Evolutionary conservation across 768 basidiomycete species (phyloP).

Genomic region (Leucosporidium creatinivorum): DNA sequence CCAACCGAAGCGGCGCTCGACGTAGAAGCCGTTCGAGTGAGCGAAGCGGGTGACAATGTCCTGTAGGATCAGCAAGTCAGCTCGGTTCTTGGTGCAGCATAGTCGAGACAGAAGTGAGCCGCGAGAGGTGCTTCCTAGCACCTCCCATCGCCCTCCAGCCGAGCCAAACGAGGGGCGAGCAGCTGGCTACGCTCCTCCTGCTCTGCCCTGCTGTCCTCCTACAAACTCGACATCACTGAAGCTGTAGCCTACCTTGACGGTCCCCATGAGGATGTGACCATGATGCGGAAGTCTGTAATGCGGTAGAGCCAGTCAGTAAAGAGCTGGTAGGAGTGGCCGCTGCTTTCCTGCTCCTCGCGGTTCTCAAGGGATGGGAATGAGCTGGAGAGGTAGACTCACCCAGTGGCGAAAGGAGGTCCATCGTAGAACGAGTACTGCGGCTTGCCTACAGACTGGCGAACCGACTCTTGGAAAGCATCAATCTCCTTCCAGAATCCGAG

Average conservation of each 20-base stretch:
- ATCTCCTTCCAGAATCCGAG: conserved; percentile 89
- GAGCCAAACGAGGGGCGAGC: too few relatives aligned
- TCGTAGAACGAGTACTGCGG: conserved; percentile 94
- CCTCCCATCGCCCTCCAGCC: not conserved
- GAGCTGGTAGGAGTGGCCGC: too few relatives aligned
- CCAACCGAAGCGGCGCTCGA: conserved; percentile 93
- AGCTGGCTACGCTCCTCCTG: too few relatives aligned
- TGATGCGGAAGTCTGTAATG: not conserved
- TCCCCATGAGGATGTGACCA: conserved; percentile 49
- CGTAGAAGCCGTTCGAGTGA: conserved; percentile 83
- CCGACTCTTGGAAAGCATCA: conserved; percentile 89
- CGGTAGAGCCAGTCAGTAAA: too few relatives aligned
- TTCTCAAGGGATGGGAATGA: conserved; percentile 68
- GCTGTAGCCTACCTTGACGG: conserved; percentile 64
- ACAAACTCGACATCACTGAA: too few relatives aligned
- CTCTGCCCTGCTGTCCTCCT: not conserved
- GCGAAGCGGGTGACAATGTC: conserved; percentile 97
- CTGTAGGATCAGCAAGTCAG: conserved; percentile 45
- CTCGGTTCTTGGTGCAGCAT: not conserved
- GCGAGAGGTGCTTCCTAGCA: not conserved
- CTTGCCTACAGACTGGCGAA: conserved; percentile 83
- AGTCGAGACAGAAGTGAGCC: not conserved
- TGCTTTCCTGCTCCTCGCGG: too few relatives aligned
- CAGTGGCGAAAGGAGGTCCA: conserved; percentile 76
- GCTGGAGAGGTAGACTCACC: conserved; percentile 60